Conservation (phyloP, 768 basidiomycete genomes). For the Rubroboletus satanas region DNA sequence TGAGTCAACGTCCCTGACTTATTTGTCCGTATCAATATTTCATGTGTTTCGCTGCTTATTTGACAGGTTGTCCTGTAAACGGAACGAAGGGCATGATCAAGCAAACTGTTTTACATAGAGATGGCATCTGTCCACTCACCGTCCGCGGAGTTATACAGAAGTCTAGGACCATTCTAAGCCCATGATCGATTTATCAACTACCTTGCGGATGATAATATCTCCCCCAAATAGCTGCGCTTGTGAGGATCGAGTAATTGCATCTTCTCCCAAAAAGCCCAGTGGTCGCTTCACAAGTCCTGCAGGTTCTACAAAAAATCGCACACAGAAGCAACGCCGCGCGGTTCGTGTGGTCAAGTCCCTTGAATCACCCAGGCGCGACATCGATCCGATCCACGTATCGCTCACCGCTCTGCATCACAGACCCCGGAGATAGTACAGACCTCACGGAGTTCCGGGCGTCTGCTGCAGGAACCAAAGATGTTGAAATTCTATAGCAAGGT, state of each 20-base stretch:
- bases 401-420: neutral
- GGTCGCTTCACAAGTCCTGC: neutral
- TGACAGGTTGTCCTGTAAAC: neutral
- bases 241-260: neutral
- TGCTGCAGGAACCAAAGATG: neutral
- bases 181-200: neutral
- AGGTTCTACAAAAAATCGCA: neutral
- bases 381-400: constrained; percentile 1
- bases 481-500: neutral
- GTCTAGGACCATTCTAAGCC: neutral
- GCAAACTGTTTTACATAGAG: neutral
- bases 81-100: neutral
- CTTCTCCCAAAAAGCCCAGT: neutral
- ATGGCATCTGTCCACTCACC: neutral
- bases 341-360: neutral
- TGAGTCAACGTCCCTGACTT: neutral
- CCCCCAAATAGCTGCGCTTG: neutral
- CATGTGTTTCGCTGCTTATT: neutral
- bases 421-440: neutral
- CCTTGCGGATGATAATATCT: neutral
- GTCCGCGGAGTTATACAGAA: neutral
- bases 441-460: neutral
- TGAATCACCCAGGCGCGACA: neutral
- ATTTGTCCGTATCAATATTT: neutral
- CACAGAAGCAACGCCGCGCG: neutral